Base-by-base conservation (phyloP, 2,329 filamentous ascomycete genomes). In the Epichloe hybrida region DNA sequence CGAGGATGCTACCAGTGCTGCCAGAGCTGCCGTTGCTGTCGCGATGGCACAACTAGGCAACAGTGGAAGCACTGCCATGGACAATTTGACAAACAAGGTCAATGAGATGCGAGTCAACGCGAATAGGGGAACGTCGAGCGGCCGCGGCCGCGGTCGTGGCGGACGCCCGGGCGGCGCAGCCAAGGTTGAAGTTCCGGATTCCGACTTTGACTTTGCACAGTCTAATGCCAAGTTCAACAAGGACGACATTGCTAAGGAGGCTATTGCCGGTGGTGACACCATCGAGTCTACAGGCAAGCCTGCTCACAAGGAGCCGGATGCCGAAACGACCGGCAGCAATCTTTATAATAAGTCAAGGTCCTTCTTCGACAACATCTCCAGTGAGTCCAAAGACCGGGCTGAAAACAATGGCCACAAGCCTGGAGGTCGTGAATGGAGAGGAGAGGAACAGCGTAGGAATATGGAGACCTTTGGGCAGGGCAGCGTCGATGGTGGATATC, bases 351-450 rank as follows among this genome's bases (percentile, higher is more conserved):
- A 89, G 69, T 77, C 83, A 5, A 81, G 73, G 3, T 95, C 88
- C 1, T 98, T 98, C 75, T 98, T 98, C 63, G 93, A 98, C 69
- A 96, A 98, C 67, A 96, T 98, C 56, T 95, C 88, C 1, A 95
- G 88, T 57, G 93, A 98, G 65, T 79, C 87, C 55, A 94, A 86
- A 66, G 93, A 98, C 57, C 81, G 93, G 42, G 82, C 87, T 48
- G 87, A 91, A 54, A 83, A 82, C 39, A 74, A 73, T 41, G 77
- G 76, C 4, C 77, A 80, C 55, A 80, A 81, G 64, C 75, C 81
- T n/a, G 84, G 85, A 52, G 89, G 88, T 35, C 81, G 86, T 46
- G 88, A 95, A 65, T 94, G 93, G 81, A 83, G 93, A 50, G 84
- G 83, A 39, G 89, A 97, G 66, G 93, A 97, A 66, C 87, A 95